Evolutionary conservation across 352 stramenopile genomes (phyloP), one percentile per base, ranked within the genome.

Genomic region (Pythium phragmitis): DNA sequence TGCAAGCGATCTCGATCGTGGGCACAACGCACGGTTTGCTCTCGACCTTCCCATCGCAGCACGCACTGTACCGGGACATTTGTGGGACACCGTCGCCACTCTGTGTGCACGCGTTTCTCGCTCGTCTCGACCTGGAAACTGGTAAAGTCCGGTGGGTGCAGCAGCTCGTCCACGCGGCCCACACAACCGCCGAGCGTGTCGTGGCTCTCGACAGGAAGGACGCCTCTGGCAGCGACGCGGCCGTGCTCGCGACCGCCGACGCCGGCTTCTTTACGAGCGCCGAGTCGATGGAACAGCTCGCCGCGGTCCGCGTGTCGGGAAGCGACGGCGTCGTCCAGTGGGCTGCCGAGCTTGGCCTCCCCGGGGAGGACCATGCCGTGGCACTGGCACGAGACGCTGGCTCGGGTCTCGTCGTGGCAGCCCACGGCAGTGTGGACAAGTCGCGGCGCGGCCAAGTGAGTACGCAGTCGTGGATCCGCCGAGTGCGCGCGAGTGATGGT

Each of bases 241-340:
- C 50, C 1, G 55, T 66, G 23, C 45, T 69, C 3, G 60, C 37
- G 2, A 57, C 49, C 12, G 66, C 45, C 12, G 48, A 65, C 16
- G 54, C 66, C 17, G 66, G 55, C 5, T 58, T 68, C 30, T 59
- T 69, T 36, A 6, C 34, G 14, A 59, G 41, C 36, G 41, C 53
- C 34, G 60, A 73, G 55, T 54, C n/a, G 7, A 69, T 66, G 50
- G 60, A 73, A 36, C 60, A 73, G 55, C 43, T 69, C 23, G 21
- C 63, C 1, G 33, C 69, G 30, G 3, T 57, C 7, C 34, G 36
- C 19, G 14, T 69, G 4, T 19, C 42, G 1, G 36, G 3, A 4
- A 54, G 60, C 8, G 60, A 67, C 14, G 73, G 73, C 3, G 28
- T 36, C 17, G 41, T 76, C 4, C 34, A 48, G 34, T 80, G 70